Evolutionary conservation across 495 filamentous ascomycete genomes (phyloP), one percentile per base, ranked within the genome.

Genomic region (Bombardia bombarda): DNA sequence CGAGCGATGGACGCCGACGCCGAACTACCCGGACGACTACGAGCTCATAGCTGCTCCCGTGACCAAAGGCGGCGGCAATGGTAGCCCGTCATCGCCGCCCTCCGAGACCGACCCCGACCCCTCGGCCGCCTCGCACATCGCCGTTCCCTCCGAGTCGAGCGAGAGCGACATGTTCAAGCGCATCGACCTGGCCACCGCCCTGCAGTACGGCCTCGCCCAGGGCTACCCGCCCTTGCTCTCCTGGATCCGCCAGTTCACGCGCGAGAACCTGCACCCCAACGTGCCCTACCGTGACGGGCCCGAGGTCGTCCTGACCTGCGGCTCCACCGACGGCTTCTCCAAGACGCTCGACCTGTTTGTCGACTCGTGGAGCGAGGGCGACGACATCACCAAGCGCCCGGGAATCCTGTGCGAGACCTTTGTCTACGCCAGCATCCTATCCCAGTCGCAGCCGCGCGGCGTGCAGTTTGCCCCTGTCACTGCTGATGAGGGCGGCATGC

Each of bases 181-280:
- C 62, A 87, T 95, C 53, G 90, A 96, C 61, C 63, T 95, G 16
- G 68, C 73, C 40, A 83, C 83, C 1, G 86, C 87, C 7, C 69
- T 97, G 7, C 90, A 97, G 61, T 97, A 97, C 67, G 85, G 86
- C 45, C 76, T 73, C 3, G 78, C 83, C 0, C 68, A 82, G 38
- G 90, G 90, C 20, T 85, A 93, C 46, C 82, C 79, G 0, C 78
- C 87, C 0, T 68, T 97, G 12, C 73, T 76, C 35, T 71, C 72
- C 30, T 95, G 88, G 62, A 59, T 95, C 39, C 78, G 82, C 32
- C 73, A 87, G 52, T 90, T 95, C 62, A 73, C 82, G 3, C 75
- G 79, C 30, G 72, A 88, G 16, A 72, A 86, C 52, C 71, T 95
- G 25, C 87, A 95, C 53, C 87, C 72, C 2, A 81, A 82, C 51